Evolutionary conservation across 2,329 filamentous ascomycete genomes (phyloP).

Genomic region (Epicoccum sorghinum): DNA sequence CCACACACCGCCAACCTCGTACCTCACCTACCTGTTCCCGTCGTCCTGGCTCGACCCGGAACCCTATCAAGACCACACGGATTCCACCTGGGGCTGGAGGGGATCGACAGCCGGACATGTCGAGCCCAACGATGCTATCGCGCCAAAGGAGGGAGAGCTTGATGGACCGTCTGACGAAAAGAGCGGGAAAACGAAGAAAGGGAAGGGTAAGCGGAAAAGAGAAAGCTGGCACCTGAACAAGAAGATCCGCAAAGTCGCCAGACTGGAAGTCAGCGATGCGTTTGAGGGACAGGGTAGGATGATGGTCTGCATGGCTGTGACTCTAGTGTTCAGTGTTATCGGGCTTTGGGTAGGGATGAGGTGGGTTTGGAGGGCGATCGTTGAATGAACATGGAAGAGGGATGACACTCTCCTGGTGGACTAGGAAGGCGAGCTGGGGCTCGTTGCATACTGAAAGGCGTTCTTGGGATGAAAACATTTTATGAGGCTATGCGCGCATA

Average conservation of each 20-base stretch:
- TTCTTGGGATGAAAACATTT: too few relatives aligned
- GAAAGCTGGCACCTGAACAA: constrained; percentile 48
- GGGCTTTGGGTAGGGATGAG: constrained; percentile 27
- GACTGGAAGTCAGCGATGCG: constrained; percentile 67
- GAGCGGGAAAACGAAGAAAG: constrained; percentile 1
- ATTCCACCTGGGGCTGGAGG: constrained; percentile 33
- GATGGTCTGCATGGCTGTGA: constrained; percentile 56
- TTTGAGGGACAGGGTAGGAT: constrained; percentile 65
- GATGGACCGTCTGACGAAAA: constrained; percentile 1
- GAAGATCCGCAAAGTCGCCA: constrained; percentile 62
- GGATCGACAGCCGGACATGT: constrained; percentile 23
- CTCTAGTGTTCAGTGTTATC: constrained; percentile 21
- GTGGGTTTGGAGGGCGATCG: constrained; percentile 25
- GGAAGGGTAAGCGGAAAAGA: constrained; percentile 22
- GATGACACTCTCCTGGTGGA: too few relatives aligned
- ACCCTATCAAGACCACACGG: constrained; percentile 51
- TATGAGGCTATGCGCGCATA: too few relatives aligned
- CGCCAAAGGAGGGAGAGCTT: constrained; percentile 12
- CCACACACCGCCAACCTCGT: constrained; percentile 29
- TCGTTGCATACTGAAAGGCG: too few relatives aligned
- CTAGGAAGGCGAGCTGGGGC: too few relatives aligned
- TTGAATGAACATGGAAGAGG: background rate
- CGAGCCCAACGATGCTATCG: constrained; percentile 29
- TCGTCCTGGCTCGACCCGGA: constrained; percentile 47
- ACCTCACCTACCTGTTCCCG: constrained; percentile 30